Base-by-base conservation (phyloP, 2,329 filamentous ascomycete genomes). In the Cercospora zeina region DNA sequence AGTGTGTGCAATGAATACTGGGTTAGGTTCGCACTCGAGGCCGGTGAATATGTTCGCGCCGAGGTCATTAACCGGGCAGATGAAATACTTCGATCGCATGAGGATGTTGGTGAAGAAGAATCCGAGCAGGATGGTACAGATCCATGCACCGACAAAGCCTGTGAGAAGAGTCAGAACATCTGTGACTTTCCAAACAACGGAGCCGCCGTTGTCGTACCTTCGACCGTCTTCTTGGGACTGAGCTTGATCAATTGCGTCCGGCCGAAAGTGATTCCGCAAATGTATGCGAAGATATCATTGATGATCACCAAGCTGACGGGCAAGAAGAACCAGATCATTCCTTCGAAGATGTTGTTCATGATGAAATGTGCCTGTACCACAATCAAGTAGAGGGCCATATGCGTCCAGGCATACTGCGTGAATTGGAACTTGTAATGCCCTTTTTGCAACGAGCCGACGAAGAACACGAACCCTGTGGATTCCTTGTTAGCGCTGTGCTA, bases 321-420 rank as follows among this genome's bases (percentile, higher is more conserved):
- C 49, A 99, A 80, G 84, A 97, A 97, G 83, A 99, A 97, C 95
- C 95, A 99, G 76, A 99, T 96, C 90, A 99, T 92, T 80, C 95
- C 95, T 80, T 99, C 95, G 71, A 99, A 96, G 68, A 99, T 89
- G 78, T 99, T 99, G 84, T 99, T 99, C 91, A 99, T 97, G 80
- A 97, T 91, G 77, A 99, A 99, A 77, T 99, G 95, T 13, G 95
- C 93, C 78, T 99, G 93, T 5, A 96, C 93, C 39, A 97, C 93
- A 72, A 99, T 97, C 72, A 99, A 83, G 81, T 96, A 97, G 19
- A 99, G 85, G 4, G 96, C 95, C 93, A 99, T 97, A 77, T 99
- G 95, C 13, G 95, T 97, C 95, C 95, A 99, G 58, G 93, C 95
- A 73, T 97, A 99, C 78, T 99, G 95, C 65, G 93, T 96, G 79